phyloP scores from a whole-genome alignment of 2,329 filamentous ascomycete genomes.

The Monosporascus sp. region DNA sequence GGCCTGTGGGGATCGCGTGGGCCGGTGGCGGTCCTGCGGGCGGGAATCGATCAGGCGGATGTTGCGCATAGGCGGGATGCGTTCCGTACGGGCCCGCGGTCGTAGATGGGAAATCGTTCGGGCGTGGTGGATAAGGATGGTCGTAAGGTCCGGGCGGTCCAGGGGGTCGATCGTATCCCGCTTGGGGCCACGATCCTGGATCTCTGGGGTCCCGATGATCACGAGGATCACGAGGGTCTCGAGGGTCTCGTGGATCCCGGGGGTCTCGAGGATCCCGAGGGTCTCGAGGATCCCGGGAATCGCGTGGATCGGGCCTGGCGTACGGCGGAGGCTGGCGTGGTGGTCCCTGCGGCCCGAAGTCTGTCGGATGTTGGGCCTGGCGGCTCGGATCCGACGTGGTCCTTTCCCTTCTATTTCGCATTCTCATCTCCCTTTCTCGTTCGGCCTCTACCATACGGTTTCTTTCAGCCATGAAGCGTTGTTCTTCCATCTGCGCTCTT shows the following conservation, averaged over 20 bases:
- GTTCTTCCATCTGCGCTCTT: constrained; percentile 31
- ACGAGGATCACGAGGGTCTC: constrained; percentile 15
- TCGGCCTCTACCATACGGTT: constrained; percentile 41
- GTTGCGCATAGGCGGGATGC: constrained; percentile 32
- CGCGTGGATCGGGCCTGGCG: constrained; percentile 23
- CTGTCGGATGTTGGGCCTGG: constrained; percentile 39
- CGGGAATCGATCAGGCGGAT: constrained; percentile 35
- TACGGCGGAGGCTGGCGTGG: constrained; percentile 35
- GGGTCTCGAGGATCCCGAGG: constrained; percentile 8
- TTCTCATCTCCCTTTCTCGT: constrained; percentile 26
- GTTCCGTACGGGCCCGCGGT: constrained; percentile 34
- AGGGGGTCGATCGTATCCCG: constrained; percentile 34
- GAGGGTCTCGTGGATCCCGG: constrained; percentile 19
- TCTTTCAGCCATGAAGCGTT: constrained; percentile 20
- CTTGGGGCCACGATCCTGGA: constrained; percentile 29
- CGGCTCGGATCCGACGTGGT: constrained; percentile 45
- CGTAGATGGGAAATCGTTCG: constrained; percentile 43
- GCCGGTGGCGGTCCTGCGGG: constrained; percentile 27
- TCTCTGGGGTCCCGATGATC: constrained; percentile 23
- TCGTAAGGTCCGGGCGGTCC: constrained; percentile 35
- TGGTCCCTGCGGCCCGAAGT: constrained; percentile 37
- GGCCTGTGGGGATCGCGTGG: constrained; percentile 24
- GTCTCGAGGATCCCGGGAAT: not conserved
- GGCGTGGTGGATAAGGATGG: constrained; percentile 36
- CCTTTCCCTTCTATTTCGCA: constrained; percentile 33